Conservation (phyloP, 2,329 filamentous ascomycete species). For the Ophiostoma sp. region DNA sequence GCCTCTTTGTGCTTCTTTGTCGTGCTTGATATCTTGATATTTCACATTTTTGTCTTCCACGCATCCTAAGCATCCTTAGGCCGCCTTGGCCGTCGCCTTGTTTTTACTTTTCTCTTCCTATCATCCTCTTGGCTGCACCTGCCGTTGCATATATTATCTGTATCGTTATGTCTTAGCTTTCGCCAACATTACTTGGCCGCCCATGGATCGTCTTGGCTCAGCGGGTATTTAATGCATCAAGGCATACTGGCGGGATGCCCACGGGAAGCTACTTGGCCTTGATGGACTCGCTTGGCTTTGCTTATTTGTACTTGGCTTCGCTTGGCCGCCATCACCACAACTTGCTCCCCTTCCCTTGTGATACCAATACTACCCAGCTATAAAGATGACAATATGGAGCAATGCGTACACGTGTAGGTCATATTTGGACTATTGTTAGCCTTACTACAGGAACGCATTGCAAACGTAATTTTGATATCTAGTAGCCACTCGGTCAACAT, state of each 20-base stretch:
- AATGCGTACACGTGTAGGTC: no score
- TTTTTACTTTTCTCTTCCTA: neutral
- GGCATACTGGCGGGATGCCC: constrained; percentile 2
- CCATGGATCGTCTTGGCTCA: neutral
- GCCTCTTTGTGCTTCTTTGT: neutral
- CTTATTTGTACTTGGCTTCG: constrained; percentile 14
- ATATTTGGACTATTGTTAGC: no score
- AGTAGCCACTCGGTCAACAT: neutral
- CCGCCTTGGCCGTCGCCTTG: constrained; percentile 15
- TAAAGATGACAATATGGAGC: no score
- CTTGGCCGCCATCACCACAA: neutral
- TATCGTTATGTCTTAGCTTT: neutral
- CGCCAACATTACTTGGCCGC: neutral
- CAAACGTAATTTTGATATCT: no score
- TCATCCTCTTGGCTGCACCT: neutral
- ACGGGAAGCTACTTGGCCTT: constrained; percentile 6
- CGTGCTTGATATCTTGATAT: neutral
- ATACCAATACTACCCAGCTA: neutral
- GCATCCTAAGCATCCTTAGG: neutral
- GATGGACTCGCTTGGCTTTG: constrained; percentile 13
- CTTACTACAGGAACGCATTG: no score
- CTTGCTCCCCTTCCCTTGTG: neutral
- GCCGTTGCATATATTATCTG: neutral
- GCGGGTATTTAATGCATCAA: neutral
- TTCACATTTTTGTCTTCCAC: neutral